These are phyloP conservation scores for Umbelopsis sp. DNA, from an alignment of 192 early-diverging fungal genomes.

Conservation along the genomic window DNA sequence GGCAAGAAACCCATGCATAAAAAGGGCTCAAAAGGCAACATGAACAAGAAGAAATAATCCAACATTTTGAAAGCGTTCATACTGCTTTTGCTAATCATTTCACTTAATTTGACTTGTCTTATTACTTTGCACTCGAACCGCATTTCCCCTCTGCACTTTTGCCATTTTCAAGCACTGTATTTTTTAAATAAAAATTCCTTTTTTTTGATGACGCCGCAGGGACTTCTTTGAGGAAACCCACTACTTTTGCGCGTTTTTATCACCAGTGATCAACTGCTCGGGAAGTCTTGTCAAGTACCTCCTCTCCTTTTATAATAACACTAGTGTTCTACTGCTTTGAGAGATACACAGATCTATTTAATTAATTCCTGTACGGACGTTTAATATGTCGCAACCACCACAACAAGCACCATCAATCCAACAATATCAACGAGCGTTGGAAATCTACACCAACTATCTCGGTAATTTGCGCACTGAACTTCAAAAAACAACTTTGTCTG, in stretches of 20 bases:
- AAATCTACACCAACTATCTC: slow-evolving; percentile 24
- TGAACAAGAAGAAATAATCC: slow-evolving; percentile 22
- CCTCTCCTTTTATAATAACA: not conserved
- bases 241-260: not conserved
- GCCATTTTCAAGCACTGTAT: not conserved
- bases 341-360: too few species aligned
- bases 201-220: not conserved
- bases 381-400: slow-evolving; percentile 5
- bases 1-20: slow-evolving; percentile 20
- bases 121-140: not conserved
- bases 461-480: slow-evolving; percentile 17
- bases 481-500: slow-evolving; percentile 25
- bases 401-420: slow-evolving; percentile 23
- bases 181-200: slow-evolving; percentile 9
- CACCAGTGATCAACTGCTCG: not conserved
- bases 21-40: not conserved
- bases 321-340: too few species aligned
- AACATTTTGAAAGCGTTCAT: not conserved
- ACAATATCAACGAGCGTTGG: slow-evolving; percentile 29
- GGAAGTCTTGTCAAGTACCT: not conserved
- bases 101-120: not conserved
- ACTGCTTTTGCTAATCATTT: not conserved
- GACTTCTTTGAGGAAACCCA: not conserved
- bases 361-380: too few species aligned
- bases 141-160: not conserved